A percentile compares a stretch with the other conserved stretches of the same genome.
Evolutionary conservation across 495 filamentous ascomycete genomes (phyloP).

Genomic region (Penicillium paradoxum): DNA sequence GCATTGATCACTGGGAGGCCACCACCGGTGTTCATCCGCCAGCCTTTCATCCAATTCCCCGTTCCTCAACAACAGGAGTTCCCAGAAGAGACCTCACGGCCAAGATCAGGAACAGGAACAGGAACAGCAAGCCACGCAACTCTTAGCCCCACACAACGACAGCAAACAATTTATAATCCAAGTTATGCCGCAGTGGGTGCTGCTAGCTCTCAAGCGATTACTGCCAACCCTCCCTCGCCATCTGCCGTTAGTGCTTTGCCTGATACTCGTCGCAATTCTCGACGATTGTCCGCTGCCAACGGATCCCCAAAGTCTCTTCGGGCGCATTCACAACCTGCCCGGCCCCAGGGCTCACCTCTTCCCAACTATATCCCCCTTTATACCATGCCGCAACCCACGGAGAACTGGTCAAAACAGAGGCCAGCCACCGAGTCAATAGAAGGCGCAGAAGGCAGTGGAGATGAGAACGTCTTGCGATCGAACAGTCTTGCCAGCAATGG

Average conservation of each 20-base stretch:
- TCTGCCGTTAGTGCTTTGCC: slow-evolving; percentile 50
- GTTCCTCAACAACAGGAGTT: slow-evolving; percentile 39
- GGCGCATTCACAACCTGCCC: slow-evolving; percentile 63
- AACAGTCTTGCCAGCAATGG: slow-evolving; percentile 35
- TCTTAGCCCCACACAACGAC: slow-evolving; percentile 42
- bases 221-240: slow-evolving; percentile 61
- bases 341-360: slow-evolving; percentile 45
- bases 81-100: slow-evolving; percentile 37
- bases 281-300: slow-evolving; percentile 53
- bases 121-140: slow-evolving; percentile 46
- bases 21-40: slow-evolving; percentile 44
- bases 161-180: slow-evolving; percentile 45
- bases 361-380: slow-evolving; percentile 36
- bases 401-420: slow-evolving; percentile 30
- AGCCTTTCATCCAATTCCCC: slow-evolving; percentile 43
- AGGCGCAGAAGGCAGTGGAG: slow-evolving; percentile 34
- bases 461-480: slow-evolving; percentile 41
- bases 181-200: slow-evolving; percentile 43
- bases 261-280: slow-evolving; percentile 52
- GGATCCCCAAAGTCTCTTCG: slow-evolving; percentile 50
- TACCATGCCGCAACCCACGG: slow-evolving; percentile 29
- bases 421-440: slow-evolving; percentile 32
- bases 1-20: slow-evolving; percentile 48
- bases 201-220: slow-evolving; percentile 40
- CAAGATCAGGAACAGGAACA: slow-evolving; percentile 41